Base-by-base conservation (phyloP, 768 basidiomycete species). In the Xanthoconium purpureum region DNA sequence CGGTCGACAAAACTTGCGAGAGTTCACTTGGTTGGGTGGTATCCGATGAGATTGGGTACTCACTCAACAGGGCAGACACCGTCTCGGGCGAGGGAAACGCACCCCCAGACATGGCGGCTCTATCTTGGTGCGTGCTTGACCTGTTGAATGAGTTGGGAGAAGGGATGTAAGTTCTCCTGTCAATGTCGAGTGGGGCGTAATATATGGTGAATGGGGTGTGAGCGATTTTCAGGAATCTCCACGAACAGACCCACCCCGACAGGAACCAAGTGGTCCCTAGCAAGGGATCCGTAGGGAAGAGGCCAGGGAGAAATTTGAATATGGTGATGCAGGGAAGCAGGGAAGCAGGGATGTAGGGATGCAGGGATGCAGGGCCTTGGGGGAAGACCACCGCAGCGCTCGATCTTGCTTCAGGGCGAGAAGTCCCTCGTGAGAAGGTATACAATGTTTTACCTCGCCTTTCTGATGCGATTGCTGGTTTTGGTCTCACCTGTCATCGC, bases 51-150 rank as follows among this genome's bases (percentile, higher is more conserved):
- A 38, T 10, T 28, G 18, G 47, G 39, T 33, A 52, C 65, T 54
- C 43, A 66, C 65, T 58, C 40, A 66, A 12, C n/a, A 66, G 35
- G 44, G 45, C 14, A 47, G 60, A 62, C 48, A 65, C 52, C 15
- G 37, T 52, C 9, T 48, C 54, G 3, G 66, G 65, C 9, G 66
- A 47, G 1, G 56, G 47, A 8, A 9, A 7, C 10, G 1, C 14
- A 3, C 2, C 18, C 20, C 12, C 11, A 15, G 57, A 2, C 65
- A 65, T 65, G 15, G 46, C 20, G 7, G 5, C 15, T 36, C 37
- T 39, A 24, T 28, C 50, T 39, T 15, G 15, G 20, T 24, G 35
- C 44, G 28, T 33, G 32, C 32, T 47, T 33, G 52, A 37, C 29
- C 18, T 53, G 37, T 49, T 49, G 47, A 12, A 46, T 13, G 30